Base-by-base conservation (phyloP, 129 eudicot species). In the Lactuca saligna region DNA sequence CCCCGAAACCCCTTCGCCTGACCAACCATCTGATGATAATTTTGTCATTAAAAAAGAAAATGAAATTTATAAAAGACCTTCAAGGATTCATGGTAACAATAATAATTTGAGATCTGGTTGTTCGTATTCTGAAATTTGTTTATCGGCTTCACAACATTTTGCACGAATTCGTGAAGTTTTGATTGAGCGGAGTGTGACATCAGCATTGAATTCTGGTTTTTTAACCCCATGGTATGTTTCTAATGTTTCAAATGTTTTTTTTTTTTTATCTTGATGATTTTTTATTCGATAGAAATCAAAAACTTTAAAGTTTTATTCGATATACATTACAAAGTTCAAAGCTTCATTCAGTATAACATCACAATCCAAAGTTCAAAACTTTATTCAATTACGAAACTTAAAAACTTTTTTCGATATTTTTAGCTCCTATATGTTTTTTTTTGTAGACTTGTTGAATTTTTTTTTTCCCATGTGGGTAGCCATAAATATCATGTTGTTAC, bases 1-100 rank as follows among this genome's bases (percentile, higher is more conserved):
- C 7, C 97, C 94, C 7, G 96, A 91, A 84, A 91, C 94, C 69
- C 96, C 91, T 5, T 91, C 96, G 2, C 96, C 97, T 55, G 96
- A 91, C 56, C 93, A 81, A 67, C 88, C 97, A 14, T 63, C 80
- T 60, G 92, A 80, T 55, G 85, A 61, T 17, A 81, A 63, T 55
- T 83, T 81, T 62, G 80, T 64, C 15, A 80, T 84, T n/a, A 83
- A 85, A 75, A 91, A 85, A 75, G 96, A 91, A 61, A 62, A 71
- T 11, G 91, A 84, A 51, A 81, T 83, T 37, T 75, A 85, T 44
- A 69, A 88, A 66, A 65, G 93, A 32, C 85, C 80, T 34, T 69
- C 90, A 0, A 83, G 96, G 71, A 73, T 86, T 37, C 48, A 64
- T 8, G 92, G 83, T 42, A 78, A 70, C 35, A 71, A 85, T 69